Base-by-base conservation (phyloP, 495 filamentous ascomycete genomes). In the Penicillium turbatum region DNA sequence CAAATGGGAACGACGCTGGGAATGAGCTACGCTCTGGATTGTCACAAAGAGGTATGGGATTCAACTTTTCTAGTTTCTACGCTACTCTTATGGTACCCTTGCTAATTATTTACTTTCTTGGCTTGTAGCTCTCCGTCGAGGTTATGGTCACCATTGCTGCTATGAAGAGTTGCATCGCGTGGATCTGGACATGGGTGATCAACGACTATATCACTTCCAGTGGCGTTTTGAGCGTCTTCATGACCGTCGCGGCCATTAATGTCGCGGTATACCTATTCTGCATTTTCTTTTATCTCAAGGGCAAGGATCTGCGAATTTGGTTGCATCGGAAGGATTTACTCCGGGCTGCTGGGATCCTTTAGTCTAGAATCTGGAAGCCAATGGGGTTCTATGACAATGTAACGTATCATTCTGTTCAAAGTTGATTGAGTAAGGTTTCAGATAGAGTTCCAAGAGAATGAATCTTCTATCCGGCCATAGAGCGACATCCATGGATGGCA, bases 111-210 rank as follows among this genome's bases (percentile, higher is more conserved):
- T 46, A 12, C 21, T 3, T 40, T 15, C 4, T 32, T 21, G 11
- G 5, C 13, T 36, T n/a, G n/a, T 35, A 61, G 59, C 59, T 62
- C n/a, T 62, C 59, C 3, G 59, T 62, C 1, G 55, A 59, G 29
- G 48, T 62, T 6, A 59, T 62, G 60, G 53, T 62, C 8, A 54
- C 60, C 5, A 59, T 62, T 52, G 55, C 60, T 9, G 55, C 60
- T 3, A 30, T 62, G 41, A 59, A 62, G 31, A 56, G 55, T 39
- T 31, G 32, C 4, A 62, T 62, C 16, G 60, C 60, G 15, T 62
- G 60, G 60, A 59, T 62, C 19, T 62, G 60, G 60, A 62, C 60
- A 1, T 62, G 60, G 60, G 55, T 62, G 21, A 59, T 62, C 31
- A 62, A 62, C 15, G 56, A 62, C 39, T 62, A 56, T 35, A 51